Conservation (phyloP, 768 basidiomycete genomes). For the Phanerodontia chrysosporium region DNA sequence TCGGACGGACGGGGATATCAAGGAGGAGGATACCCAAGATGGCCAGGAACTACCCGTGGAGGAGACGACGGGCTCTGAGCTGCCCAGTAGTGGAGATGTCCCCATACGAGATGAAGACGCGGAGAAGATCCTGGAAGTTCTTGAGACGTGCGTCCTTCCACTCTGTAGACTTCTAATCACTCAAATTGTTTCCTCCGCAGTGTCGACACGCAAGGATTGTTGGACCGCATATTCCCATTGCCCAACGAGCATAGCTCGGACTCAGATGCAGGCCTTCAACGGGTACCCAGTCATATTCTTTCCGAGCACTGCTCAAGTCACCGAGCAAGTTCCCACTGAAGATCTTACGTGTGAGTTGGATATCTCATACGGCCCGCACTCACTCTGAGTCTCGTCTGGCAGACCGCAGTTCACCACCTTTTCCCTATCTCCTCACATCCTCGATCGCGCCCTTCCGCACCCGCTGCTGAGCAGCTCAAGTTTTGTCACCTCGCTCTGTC, state of each 20-base stretch:
- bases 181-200: constrained; percentile 29
- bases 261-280: constrained; percentile 17
- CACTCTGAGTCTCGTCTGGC: constrained; percentile 9
- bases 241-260: constrained; percentile 34
- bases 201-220: constrained; percentile 68
- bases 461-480: constrained; percentile 63
- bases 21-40: constrained; percentile 28
- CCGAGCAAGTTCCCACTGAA: constrained; percentile 49
- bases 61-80: constrained; percentile 19
- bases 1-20: constrained; percentile 34
- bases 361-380: neutral
- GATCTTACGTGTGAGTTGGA: constrained; percentile 50
- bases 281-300: constrained; percentile 34
- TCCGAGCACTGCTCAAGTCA: constrained; percentile 55
- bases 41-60: constrained; percentile 18
- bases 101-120: constrained; percentile 44
- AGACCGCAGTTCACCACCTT: constrained; percentile 66
- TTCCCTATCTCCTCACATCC: constrained; percentile 65
- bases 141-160: constrained; percentile 43
- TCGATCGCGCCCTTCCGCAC: constrained; percentile 56
- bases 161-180: constrained; percentile 4
- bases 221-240: constrained; percentile 75
- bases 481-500: constrained; percentile 74
- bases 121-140: constrained; percentile 53
- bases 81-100: constrained; percentile 42